Conservation (phyloP, 116 monocot species). For the Dioscorea cayenensis region DNA sequence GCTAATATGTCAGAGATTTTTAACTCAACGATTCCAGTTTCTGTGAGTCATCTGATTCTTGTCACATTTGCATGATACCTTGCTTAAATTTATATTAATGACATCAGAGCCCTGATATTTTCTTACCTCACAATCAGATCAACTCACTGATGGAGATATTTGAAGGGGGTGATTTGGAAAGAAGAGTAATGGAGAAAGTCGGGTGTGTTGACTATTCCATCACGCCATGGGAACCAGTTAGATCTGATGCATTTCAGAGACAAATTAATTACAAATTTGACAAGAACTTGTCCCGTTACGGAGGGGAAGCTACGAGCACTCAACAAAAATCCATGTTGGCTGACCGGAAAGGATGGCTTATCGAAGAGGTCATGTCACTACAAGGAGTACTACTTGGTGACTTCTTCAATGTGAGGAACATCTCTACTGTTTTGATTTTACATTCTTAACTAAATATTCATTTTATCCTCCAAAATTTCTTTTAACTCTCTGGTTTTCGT, state of each 20-base stretch:
- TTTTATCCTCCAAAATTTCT: not conserved
- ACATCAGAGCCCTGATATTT: not conserved
- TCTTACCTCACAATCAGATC: constrained; percentile 25
- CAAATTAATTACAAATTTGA: constrained; percentile 73
- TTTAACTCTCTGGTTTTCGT: not conserved
- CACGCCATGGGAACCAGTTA: constrained; percentile 65
- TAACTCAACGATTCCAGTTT: constrained; percentile 40
- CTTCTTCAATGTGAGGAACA: constrained; percentile 59
- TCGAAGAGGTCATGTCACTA: constrained; percentile 87
- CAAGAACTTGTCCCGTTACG: constrained; percentile 45
- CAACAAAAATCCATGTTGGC: constrained; percentile 60
- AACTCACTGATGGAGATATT: constrained; percentile 73
- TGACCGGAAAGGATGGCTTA: constrained; percentile 76
- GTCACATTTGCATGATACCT: not conserved
- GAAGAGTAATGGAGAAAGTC: constrained; percentile 67
- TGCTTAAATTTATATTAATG: not conserved
- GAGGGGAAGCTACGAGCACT: constrained; percentile 77
- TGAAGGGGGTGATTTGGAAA: constrained; percentile 63
- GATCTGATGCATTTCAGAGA: constrained; percentile 53
- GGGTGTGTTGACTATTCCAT: constrained; percentile 69
- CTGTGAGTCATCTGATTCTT: constrained; percentile 35
- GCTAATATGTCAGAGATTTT: constrained; percentile 67
- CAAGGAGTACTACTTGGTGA: constrained; percentile 73
- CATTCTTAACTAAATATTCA: not conserved
- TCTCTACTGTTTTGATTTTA: not conserved